Conservation (phyloP, 257 asterid genomes). For the Ehretia macrophylla region DNA sequence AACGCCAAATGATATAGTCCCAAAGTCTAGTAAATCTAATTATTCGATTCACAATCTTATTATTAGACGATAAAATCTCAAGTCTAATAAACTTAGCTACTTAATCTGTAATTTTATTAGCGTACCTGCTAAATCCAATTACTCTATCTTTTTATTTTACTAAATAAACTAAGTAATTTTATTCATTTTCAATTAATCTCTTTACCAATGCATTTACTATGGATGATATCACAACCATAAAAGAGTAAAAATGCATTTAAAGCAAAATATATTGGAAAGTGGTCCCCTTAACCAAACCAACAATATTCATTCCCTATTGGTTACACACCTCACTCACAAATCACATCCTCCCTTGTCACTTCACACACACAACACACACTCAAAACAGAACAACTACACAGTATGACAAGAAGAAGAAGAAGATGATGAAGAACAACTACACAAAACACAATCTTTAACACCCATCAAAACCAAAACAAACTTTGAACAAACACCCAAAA, state of each 20-base stretch:
- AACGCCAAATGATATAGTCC: too few relatives aligned
- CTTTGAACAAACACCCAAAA: background rate
- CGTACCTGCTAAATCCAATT: too few relatives aligned
- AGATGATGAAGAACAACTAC: background rate
- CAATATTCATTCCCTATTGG: background rate
- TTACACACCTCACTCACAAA: background rate
- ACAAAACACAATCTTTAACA: background rate
- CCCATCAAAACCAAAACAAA: background rate
- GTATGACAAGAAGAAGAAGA: background rate
- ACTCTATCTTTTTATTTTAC: too few relatives aligned
- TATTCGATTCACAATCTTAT: too few relatives aligned
- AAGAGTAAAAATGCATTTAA: background rate
- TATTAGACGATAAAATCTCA: too few relatives aligned
- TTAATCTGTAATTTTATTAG: too few relatives aligned
- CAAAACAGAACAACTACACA: background rate
- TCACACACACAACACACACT: background rate
- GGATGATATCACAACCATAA: too few relatives aligned
- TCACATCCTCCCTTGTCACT: background rate
- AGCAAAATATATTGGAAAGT: background rate
- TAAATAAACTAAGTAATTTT: too few relatives aligned
- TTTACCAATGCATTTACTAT: too few relatives aligned
- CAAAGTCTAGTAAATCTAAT: too few relatives aligned
- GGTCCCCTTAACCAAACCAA: background rate
- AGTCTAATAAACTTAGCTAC: too few relatives aligned
- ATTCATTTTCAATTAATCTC: too few relatives aligned